Percentiles rank a stretch among this genome's conserved stretches.
phyloP scores from a whole-genome alignment of 164 flowering plant genomes.

The Macadamia integrifolia region DNA sequence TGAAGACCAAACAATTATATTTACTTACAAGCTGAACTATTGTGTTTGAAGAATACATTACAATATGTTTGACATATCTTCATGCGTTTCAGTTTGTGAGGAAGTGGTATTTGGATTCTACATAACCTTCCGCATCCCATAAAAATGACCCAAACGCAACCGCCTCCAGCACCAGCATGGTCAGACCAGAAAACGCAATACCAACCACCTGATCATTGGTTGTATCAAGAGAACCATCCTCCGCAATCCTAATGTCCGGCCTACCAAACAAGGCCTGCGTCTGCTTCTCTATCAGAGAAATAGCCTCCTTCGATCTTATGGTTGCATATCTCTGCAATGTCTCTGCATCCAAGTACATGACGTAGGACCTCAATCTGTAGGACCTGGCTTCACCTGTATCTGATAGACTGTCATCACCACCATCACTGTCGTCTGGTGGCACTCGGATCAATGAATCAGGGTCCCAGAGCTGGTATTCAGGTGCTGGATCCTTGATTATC shows the following conservation, averaged over 20 bases:
- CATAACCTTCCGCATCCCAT: slow-evolving; percentile 79
- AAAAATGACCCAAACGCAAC: slow-evolving; percentile 88
- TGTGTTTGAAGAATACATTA: too few species aligned
- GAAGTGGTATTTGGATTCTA: slow-evolving; percentile 68
- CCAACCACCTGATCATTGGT: slow-evolving; percentile 60
- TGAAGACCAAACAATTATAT: too few species aligned
- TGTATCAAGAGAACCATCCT: slow-evolving; percentile 64
- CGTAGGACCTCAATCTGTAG: slow-evolving; percentile 63
- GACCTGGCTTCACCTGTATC: slow-evolving; percentile 36
- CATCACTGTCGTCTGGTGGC: slow-evolving; percentile 35
- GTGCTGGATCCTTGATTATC: slow-evolving; percentile 31
- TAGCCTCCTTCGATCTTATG: slow-evolving; percentile 77
- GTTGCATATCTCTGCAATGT: slow-evolving; percentile 86
- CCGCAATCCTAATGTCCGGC: slow-evolving; percentile 62
- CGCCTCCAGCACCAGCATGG: slow-evolving; percentile 81
- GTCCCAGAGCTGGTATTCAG: slow-evolving; percentile 55
- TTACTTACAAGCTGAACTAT: too few species aligned
- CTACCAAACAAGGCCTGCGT: slow-evolving; percentile 91
- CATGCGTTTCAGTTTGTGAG: slow-evolving; percentile 30
- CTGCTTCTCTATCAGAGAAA: slow-evolving; percentile 83
- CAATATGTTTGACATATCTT: too few species aligned
- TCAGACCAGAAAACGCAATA: slow-evolving; percentile 62
- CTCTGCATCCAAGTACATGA: slow-evolving; percentile 85
- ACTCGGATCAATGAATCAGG: slow-evolving; percentile 55
- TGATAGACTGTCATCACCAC: slow-evolving; percentile 14